Percentiles rank a stretch among this genome's conserved stretches.
Conservation (phyloP, 2,329 filamentous ascomycete species). For the Mycogone perniciosa region DNA sequence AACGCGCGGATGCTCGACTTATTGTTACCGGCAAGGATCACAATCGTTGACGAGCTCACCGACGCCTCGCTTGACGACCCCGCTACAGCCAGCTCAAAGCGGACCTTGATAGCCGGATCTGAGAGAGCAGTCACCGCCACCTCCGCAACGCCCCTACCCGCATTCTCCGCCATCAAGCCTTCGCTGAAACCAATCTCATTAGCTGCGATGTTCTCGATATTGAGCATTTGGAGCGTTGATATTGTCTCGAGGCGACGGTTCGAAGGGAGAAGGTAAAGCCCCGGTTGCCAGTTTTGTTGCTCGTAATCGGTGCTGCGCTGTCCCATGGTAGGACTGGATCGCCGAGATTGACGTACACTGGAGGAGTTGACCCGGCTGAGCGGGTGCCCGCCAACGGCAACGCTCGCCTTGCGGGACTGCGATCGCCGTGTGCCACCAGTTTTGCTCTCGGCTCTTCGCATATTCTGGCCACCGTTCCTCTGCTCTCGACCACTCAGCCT, state of each 20-base stretch:
- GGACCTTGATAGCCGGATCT: constrained; percentile 54
- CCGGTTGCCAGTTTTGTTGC: constrained; percentile 34
- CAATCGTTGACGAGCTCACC: constrained; percentile 38
- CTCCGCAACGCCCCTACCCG: constrained; percentile 81
- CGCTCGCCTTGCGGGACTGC: constrained; percentile 52
- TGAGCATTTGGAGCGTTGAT: constrained; percentile 77
- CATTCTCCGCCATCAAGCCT: constrained; percentile 87
- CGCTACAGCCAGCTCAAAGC: constrained; percentile 38
- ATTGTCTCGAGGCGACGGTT: constrained; percentile 56
- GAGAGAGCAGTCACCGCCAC: constrained; percentile 65
- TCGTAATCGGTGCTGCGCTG: constrained; percentile 27
- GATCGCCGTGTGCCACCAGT: constrained; percentile 42
- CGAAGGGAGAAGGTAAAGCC: constrained; percentile 49
- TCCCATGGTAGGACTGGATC: constrained; percentile 26
- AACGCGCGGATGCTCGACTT: constrained; percentile 80
- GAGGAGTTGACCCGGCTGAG: constrained; percentile 43
- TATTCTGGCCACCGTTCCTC: constrained; percentile 42
- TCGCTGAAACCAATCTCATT: constrained; percentile 82
- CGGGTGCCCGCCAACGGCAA: constrained; percentile 32
- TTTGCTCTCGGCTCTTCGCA: constrained; percentile 48
- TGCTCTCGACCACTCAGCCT: constrained; percentile 44
- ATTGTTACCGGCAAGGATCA: constrained; percentile 93
- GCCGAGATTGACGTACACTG: constrained; percentile 30
- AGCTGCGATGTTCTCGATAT: constrained; percentile 84
- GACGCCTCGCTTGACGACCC: constrained; percentile 25